These are phyloP conservation scores for Cladophialophora yegresii DNA, from an alignment of 2,329 filamentous ascomycete species.

Conservation along the genomic window DNA sequence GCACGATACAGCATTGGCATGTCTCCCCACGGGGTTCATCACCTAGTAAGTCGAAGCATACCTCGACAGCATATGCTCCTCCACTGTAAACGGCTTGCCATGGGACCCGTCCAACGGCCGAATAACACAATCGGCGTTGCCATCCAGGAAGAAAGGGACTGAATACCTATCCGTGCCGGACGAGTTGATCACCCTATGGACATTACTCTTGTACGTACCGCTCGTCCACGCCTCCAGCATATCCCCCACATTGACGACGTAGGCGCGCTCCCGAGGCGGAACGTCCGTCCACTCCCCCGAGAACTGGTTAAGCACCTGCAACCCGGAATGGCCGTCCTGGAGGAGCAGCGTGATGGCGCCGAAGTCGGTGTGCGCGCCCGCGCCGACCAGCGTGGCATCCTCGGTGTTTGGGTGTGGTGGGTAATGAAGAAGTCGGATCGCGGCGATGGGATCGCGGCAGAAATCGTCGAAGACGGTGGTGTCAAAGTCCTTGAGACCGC, in stretches of 20 bases:
- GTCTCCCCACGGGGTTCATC: background rate
- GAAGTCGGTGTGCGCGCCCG: slow-evolving; percentile 52
- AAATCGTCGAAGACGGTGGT: slow-evolving; percentile 37
- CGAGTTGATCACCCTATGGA: slow-evolving; percentile 60
- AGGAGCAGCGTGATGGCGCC: slow-evolving; percentile 60
- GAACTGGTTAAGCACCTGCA: slow-evolving; percentile 54
- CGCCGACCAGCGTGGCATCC: slow-evolving; percentile 34
- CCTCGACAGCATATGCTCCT: slow-evolving; percentile 31
- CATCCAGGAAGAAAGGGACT: slow-evolving; percentile 60
- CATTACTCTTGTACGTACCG: slow-evolving; percentile 55
- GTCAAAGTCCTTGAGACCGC: slow-evolving; percentile 51
- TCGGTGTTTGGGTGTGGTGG: slow-evolving; percentile 37
- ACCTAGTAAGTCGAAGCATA: slow-evolving; percentile 25
- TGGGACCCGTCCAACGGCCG: slow-evolving; percentile 26
- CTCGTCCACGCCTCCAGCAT: slow-evolving; percentile 48
- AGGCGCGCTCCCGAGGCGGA: slow-evolving; percentile 49
- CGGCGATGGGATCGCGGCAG: slow-evolving; percentile 37
- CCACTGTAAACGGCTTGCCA: slow-evolving; percentile 28
- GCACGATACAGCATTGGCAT: background rate
- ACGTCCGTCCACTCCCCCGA: slow-evolving; percentile 52
- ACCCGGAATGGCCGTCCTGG: slow-evolving; percentile 54
- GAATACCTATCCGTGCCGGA: slow-evolving; percentile 56
- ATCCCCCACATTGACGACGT: slow-evolving; percentile 49
- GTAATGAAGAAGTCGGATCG: slow-evolving; percentile 39
- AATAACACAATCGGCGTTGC: slow-evolving; percentile 51